Conservation (phyloP, 768 basidiomycete genomes). For the Gelatoporia subvermispora region DNA sequence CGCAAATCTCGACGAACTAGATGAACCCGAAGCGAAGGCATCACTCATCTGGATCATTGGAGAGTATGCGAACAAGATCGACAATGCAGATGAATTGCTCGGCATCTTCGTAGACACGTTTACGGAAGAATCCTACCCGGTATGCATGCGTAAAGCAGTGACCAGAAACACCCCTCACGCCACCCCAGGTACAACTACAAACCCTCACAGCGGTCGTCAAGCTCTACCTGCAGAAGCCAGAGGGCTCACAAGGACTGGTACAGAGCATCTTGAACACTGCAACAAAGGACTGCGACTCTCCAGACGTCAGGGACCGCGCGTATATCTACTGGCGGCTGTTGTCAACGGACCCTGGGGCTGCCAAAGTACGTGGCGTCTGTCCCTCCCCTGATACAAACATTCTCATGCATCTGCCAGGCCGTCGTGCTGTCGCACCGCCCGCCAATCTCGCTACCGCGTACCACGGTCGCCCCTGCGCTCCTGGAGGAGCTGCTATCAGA, state of each 20-base stretch:
- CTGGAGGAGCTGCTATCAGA: conserved; percentile 91
- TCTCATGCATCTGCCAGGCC: conserved; percentile 35
- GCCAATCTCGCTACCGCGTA: conserved; percentile 88
- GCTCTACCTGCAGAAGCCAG: conserved; percentile 92
- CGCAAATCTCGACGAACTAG: conserved; percentile 91
- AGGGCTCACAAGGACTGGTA: conserved; percentile 86
- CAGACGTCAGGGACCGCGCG: conserved; percentile 93
- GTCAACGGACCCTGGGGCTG: conserved; percentile 91
- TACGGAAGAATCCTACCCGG: conserved; percentile 89
- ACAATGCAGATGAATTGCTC: conserved; percentile 92
- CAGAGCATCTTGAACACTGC: conserved; percentile 91
- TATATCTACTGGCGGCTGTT: conserved; percentile 98
- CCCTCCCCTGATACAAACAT: not conserved
- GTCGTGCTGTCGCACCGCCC: conserved; percentile 91
- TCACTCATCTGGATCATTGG: conserved; percentile 99
- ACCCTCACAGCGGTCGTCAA: conserved; percentile 95
- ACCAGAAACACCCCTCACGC: not conserved
- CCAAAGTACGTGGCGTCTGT: conserved; percentile 57
- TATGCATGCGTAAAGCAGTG: conserved; percentile 29
- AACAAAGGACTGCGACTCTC: conserved; percentile 95
- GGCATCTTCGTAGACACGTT: conserved; percentile 89
- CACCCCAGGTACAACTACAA: conserved; percentile 51
- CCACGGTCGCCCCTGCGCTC: conserved; percentile 81
- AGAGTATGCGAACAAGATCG: conserved; percentile 96
- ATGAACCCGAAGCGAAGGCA: conserved; percentile 97